These are phyloP conservation scores for Mucor ambiguus DNA, from an alignment of 371 early-diverging fungal genomes.

Conservation along the genomic window DNA sequence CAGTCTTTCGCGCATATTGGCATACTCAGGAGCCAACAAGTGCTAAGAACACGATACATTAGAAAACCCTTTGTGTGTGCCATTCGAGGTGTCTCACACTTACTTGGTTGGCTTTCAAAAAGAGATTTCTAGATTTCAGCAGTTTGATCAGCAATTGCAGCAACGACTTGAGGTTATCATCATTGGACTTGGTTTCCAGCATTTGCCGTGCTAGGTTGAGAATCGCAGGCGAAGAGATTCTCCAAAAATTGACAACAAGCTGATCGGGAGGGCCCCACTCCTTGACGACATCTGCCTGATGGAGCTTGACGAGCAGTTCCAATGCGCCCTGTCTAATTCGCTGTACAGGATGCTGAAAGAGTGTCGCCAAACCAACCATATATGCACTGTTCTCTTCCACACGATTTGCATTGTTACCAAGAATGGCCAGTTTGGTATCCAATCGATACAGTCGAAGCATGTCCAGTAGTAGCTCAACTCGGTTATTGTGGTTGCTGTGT, in stretches of 20 bases:
- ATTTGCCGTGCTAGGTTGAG: constrained; percentile 48
- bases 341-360: constrained; percentile 61
- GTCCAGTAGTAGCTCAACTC: constrained; percentile 67
- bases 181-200: constrained; percentile 54
- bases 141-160: constrained; percentile 64
- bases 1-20: constrained; percentile 65
- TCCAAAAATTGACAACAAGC: constrained; percentile 63
- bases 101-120: constrained; percentile 58
- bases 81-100: neutral
- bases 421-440: constrained; percentile 67
- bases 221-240: constrained; percentile 56
- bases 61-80: neutral
- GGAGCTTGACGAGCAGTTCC: constrained; percentile 67
- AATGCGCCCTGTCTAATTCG: constrained; percentile 68
- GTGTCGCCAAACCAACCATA: constrained; percentile 63
- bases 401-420: constrained; percentile 44
- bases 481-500: constrained; percentile 25
- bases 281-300: constrained; percentile 49
- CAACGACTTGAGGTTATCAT: constrained; percentile 57
- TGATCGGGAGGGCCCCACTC: constrained; percentile 58
- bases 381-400: constrained; percentile 65
- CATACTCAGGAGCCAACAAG: constrained; percentile 41
- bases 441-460: constrained; percentile 70
- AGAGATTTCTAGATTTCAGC: constrained; percentile 64
- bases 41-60: constrained; percentile 12